phyloP scores from a whole-genome alignment of 2,329 filamentous ascomycete genomes.

The Penicillium freii region DNA sequence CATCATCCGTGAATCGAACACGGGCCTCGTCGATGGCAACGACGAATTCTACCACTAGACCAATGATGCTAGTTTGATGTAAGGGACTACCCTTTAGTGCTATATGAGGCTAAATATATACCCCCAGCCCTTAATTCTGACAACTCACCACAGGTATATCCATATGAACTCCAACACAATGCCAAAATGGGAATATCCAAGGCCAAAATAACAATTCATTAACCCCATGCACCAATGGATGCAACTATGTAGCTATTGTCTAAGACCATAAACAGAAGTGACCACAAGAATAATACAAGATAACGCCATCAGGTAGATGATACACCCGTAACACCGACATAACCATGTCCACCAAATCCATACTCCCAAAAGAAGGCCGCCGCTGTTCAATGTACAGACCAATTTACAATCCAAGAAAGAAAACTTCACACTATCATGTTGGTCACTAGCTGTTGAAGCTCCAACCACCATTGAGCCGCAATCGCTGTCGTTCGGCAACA shows the following conservation, averaged over 20 bases:
- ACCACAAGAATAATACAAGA: slow-evolving; percentile 11
- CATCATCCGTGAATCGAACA: slow-evolving; percentile 48
- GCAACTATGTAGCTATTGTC: slow-evolving; percentile 14
- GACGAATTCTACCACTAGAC: slow-evolving; percentile 49
- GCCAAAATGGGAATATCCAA: not conserved
- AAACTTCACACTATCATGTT: not conserved
- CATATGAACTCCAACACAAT: not conserved
- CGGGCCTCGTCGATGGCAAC: slow-evolving; percentile 49
- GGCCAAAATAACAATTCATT: slow-evolving; percentile 12
- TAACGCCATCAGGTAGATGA: slow-evolving; percentile 14
- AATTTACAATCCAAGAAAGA: slow-evolving; percentile 4
- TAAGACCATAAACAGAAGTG: slow-evolving; percentile 8
- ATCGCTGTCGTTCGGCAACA: slow-evolving; percentile 71
- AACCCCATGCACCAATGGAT: slow-evolving; percentile 18
- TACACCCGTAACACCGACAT: slow-evolving; percentile 13
- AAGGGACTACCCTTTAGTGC: rapidly evolving
- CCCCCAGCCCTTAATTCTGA: rapidly evolving
- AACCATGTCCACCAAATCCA: slow-evolving; percentile 3
- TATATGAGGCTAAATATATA: rapidly evolving
- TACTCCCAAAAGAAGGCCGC: not conserved
- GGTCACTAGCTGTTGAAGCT: slow-evolving; percentile 50
- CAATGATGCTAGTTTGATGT: slow-evolving; percentile 39
- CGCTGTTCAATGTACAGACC: slow-evolving; percentile 9
- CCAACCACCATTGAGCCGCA: slow-evolving; percentile 84
- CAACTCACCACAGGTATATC: too few relatives aligned